Percentiles rank a stretch among this genome's conserved stretches.
These are phyloP conservation scores for Polytrichum formosum DNA, from an alignment of 225 moss, liverwort and hornwort species.

Conservation along the genomic window DNA sequence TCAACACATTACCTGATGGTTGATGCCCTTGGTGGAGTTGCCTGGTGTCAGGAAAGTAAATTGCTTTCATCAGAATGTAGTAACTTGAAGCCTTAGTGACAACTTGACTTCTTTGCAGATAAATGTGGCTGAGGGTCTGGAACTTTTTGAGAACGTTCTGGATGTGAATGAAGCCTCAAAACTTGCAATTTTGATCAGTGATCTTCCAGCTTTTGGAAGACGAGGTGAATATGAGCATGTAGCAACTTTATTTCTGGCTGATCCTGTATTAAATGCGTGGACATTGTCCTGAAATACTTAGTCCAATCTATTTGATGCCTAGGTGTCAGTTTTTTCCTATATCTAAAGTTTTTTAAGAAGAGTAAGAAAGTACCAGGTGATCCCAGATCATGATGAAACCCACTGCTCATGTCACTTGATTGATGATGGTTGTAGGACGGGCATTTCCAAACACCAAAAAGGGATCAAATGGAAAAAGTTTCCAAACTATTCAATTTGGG, in stretches of 20 bases:
- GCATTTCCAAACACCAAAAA: slow-evolving; percentile 28
- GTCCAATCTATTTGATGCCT: no score
- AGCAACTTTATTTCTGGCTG: not conserved
- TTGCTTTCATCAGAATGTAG: no score
- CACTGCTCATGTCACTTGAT: not conserved
- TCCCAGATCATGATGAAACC: no score
- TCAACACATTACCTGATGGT: no score
- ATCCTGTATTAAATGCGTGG: no score
- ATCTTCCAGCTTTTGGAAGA: slow-evolving; percentile 39
- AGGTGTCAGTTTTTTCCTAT: no score
- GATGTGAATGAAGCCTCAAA: slow-evolving; percentile 39
- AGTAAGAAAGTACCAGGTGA: no score
- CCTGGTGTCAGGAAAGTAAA: no score
- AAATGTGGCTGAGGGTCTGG: slow-evolving; percentile 55
- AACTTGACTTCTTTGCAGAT: slow-evolving; percentile 17
- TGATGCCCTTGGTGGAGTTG: no score
- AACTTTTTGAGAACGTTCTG: slow-evolving; percentile 48
- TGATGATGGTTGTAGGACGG: slow-evolving; percentile 27
- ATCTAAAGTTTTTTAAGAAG: no score
- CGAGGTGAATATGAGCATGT: slow-evolving; percentile 18
- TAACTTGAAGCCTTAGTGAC: not conserved
- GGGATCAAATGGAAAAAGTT: slow-evolving; percentile 44
- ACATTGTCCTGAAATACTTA: no score
- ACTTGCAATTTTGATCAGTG: slow-evolving; percentile 39
- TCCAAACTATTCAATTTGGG: slow-evolving; percentile 40